Evolutionary conservation across 1,284 basidiomycete genomes (phyloP).

Genomic region (Somion occarium): DNA sequence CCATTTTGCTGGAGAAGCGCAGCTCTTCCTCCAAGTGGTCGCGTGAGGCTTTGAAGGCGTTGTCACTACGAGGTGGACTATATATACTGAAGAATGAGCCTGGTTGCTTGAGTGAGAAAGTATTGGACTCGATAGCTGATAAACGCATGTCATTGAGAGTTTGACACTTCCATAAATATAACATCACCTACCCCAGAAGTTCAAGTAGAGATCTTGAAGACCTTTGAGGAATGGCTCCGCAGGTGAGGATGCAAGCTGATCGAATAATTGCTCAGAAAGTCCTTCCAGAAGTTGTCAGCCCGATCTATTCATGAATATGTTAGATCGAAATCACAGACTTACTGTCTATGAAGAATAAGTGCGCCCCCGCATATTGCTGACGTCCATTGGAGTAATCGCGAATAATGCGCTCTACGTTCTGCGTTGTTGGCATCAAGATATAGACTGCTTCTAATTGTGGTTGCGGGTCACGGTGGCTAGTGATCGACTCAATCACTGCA

Average conservation of each 20-base stretch:
- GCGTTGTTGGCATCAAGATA: constrained; percentile 89
- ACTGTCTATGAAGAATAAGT: constrained; percentile 96
- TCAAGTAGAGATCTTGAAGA: constrained; percentile 82
- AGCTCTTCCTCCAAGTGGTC: constrained; percentile 81
- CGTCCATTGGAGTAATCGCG: constrained; percentile 69
- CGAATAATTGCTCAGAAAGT: constrained; percentile 70
- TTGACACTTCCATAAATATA: not conserved
- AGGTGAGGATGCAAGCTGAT: constrained; percentile 65
- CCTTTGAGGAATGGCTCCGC: constrained; percentile 69
- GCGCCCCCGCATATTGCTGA: constrained; percentile 82
- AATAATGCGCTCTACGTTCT: constrained; percentile 91
- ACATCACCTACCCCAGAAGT: constrained; percentile 73
- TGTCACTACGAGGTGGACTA: constrained; percentile 71
- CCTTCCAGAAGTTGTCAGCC: constrained; percentile 36
- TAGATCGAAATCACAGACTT: constrained; percentile 13
- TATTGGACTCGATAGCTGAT: constrained; percentile 77
- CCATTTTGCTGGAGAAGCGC: constrained; percentile 65
- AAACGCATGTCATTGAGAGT: constrained; percentile 1
- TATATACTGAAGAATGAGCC: constrained; percentile 83
- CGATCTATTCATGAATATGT: constrained; percentile 1
- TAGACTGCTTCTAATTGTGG: constrained; percentile 87
- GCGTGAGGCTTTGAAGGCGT: constrained; percentile 55
- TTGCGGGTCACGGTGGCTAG: constrained; percentile 70
- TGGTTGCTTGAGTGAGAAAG: constrained; percentile 76
- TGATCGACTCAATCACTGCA: constrained; percentile 76